phyloP scores from a whole-genome alignment of 352 stramenopile genomes.

The Paralagenidium karlingii region DNA sequence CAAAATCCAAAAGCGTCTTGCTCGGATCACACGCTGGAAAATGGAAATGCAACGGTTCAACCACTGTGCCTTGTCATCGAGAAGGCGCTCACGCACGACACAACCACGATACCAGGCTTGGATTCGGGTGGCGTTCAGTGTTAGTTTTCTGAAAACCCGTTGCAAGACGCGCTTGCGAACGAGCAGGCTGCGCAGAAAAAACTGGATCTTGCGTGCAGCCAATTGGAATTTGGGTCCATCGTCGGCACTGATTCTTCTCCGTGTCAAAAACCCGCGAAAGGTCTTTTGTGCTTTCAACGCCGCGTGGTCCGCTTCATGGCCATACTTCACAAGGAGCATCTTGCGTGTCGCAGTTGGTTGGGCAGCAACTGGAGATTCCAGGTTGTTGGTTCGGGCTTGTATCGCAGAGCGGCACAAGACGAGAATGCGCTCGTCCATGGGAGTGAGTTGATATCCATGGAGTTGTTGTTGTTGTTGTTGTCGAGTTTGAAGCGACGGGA shows the following conservation, averaged over 20 bases:
- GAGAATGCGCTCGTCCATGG: slow-evolving; percentile 46
- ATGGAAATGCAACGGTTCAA: slow-evolving; percentile 20
- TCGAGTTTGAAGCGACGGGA: no score
- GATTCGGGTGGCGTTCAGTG: slow-evolving; percentile 12
- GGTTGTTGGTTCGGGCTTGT: not conserved
- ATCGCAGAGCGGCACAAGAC: slow-evolving; percentile 36
- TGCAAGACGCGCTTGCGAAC: slow-evolving; percentile 9
- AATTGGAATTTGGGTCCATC: slow-evolving; percentile 17
- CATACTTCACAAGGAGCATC: slow-evolving; percentile 10
- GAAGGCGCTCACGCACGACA: slow-evolving; percentile 13
- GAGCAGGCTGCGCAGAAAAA: slow-evolving; percentile 10
- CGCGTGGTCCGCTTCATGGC: slow-evolving; percentile 38
- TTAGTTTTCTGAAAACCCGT: slow-evolving; percentile 10
- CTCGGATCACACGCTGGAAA: slow-evolving; percentile 28
- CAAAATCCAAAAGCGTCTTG: slow-evolving; percentile 25
- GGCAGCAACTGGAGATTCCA: slow-evolving; percentile 3
- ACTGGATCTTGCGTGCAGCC: slow-evolving; percentile 10
- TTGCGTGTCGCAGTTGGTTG: not conserved
- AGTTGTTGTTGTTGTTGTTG: no score
- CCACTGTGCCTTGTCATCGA: slow-evolving; percentile 9
- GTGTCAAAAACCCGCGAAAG: slow-evolving; percentile 16
- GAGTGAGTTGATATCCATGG: no score
- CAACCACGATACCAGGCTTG: slow-evolving; percentile 32
- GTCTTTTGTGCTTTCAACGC: slow-evolving; percentile 46
- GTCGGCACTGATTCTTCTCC: slow-evolving; percentile 17